phyloP scores from a whole-genome alignment of 1,139 yeast species.

The Kluyveromyces sp. region DNA sequence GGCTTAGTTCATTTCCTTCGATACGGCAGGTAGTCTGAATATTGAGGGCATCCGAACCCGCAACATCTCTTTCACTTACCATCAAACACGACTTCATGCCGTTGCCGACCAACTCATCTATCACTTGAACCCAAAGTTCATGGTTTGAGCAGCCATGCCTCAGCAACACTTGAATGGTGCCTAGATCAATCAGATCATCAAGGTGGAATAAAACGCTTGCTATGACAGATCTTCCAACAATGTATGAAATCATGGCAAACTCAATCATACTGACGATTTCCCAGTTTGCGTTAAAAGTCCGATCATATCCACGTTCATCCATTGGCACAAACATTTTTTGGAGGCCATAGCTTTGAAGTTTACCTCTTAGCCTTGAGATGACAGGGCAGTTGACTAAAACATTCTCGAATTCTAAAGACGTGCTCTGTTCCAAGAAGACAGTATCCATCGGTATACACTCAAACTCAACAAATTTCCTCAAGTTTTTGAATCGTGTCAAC shows the following conservation, averaged over 20 bases:
- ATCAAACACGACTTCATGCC: slow-evolving; percentile 47
- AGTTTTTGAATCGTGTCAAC: slow-evolving; percentile 43
- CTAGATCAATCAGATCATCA: slow-evolving; percentile 38
- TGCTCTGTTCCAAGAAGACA: slow-evolving; percentile 31
- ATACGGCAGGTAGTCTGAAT: slow-evolving; percentile 44
- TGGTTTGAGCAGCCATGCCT: slow-evolving; percentile 48
- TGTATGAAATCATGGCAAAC: slow-evolving; percentile 6
- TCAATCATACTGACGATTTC: slow-evolving; percentile 35
- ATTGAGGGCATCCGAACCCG: slow-evolving; percentile 64
- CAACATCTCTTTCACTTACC: slow-evolving; percentile 63
- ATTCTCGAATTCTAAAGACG: not conserved
- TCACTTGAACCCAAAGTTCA: slow-evolving; percentile 42
- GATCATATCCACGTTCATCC: slow-evolving; percentile 58
- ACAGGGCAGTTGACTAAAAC: slow-evolving; percentile 39
- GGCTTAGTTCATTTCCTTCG: slow-evolving; percentile 21
- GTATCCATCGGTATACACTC: slow-evolving; percentile 56
- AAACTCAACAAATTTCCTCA: slow-evolving; percentile 49
- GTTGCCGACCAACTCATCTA: slow-evolving; percentile 6
- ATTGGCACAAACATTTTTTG: slow-evolving; percentile 62
- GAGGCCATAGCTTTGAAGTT: slow-evolving; percentile 51
- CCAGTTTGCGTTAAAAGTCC: slow-evolving; percentile 10
- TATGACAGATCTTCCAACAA: slow-evolving; percentile 5
- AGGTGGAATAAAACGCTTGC: slow-evolving; percentile 4
- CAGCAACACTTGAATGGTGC: slow-evolving; percentile 65
- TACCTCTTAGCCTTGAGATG: slow-evolving; percentile 46